phyloP scores from a whole-genome alignment of 2,329 filamentous ascomycete species.

The Sclerotinia borealis region DNA sequence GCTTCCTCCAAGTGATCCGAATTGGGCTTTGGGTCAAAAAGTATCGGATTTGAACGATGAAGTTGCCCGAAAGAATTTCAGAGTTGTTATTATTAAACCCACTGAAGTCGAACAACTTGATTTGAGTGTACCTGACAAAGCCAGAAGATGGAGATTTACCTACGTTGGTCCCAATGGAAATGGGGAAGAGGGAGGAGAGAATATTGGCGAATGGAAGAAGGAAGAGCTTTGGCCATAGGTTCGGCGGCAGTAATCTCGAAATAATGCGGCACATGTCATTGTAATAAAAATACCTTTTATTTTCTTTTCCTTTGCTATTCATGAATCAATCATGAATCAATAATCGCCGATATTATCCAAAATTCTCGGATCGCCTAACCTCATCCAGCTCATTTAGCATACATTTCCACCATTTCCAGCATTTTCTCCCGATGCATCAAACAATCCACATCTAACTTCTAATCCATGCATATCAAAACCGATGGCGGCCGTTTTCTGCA shows the following conservation, averaged over 20 bases:
- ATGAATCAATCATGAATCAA: too few species aligned
- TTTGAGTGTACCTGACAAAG: conserved; percentile 50
- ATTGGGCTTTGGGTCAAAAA: conserved; percentile 50
- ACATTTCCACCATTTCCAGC: background rate
- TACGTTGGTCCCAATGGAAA: conserved; percentile 39
- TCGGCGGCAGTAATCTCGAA: background rate
- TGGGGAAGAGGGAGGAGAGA: conserved; percentile 42
- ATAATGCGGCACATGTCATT: background rate
- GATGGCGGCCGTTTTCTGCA: conserved; percentile 11
- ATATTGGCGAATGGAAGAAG: conserved; percentile 47
- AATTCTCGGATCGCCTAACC: background rate
- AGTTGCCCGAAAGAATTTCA: conserved; percentile 57
- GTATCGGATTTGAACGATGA: conserved; percentile 57
- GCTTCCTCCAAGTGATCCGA: conserved; percentile 40
- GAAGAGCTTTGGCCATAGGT: conserved; percentile 32
- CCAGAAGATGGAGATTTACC: conserved; percentile 52
- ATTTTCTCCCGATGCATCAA: background rate
- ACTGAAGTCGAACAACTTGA: conserved; percentile 60
- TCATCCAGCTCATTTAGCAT: background rate
- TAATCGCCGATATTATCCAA: background rate
- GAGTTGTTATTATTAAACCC: conserved; percentile 81
- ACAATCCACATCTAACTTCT: background rate
- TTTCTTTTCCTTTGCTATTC: too few species aligned
- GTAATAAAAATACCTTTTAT: too few species aligned
- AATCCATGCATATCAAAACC: background rate